Base-by-base conservation (phyloP, 306 rosid species). In the Glycyrrhiza uralensis region DNA sequence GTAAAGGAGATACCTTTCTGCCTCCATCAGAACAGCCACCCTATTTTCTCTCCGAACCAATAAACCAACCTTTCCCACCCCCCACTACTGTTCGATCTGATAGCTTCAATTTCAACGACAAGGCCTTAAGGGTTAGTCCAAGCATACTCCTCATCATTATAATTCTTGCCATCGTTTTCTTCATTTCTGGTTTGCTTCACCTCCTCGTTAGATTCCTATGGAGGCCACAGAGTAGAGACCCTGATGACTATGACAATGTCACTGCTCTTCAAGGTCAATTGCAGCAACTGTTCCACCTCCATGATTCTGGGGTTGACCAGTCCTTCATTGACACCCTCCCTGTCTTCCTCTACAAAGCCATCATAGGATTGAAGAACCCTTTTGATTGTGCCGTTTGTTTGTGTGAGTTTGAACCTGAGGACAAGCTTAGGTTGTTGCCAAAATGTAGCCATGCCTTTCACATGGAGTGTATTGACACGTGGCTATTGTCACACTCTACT, bases 371-470 rank as follows among this genome's bases (percentile, higher is more conserved):
- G 75, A 91, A 95, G 52, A 82, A 83, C 85, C 96, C 99, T 1
- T 92, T 95, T 81, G 99, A 91, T 63, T 91, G 97, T 45, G 97
- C 96, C 58, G 99, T 95, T 6, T 95, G 99, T 78, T 80, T 95
- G 38, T 95, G 96, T 75, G 99, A 95, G 66, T 95, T 89, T 59
- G 99, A 95, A 65, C 76, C 86, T 4, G 94, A 87, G 1, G 96
- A 95, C 55, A 86, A 85, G 66, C 99, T 95, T 42, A 87, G 99
- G 13, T 82, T 95, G 77, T 65, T 95, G 62, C 97, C 99, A 3
- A 89, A 85, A 87, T 95, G 99, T 41, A 89, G 96, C 80, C 99
- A 95, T 67, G 97, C 96, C 11, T 95, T 95, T 77, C 99, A 95
- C 83, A 83, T 82, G 83, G 96, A 89, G 51, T 94, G 97, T 47